Conservation (phyloP, 352 stramenopile species). For the Pythium rhizo-oryzae region DNA sequence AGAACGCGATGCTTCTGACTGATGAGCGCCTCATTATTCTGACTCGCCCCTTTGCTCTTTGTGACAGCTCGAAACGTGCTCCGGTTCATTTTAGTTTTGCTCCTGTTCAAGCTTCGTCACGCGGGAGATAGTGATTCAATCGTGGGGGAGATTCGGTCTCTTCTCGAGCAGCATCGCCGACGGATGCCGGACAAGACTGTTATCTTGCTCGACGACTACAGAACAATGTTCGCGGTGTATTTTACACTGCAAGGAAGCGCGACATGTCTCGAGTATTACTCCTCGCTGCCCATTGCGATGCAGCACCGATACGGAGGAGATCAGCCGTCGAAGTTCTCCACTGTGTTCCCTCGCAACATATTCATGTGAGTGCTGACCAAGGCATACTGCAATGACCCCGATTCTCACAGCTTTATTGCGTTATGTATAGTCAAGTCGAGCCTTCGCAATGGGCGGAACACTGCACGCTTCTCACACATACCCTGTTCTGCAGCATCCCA, state of each 20-base stretch:
- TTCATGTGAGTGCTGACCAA: slow-evolving; percentile 24
- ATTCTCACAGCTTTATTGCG: background rate
- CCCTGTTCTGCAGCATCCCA: slow-evolving; percentile 80
- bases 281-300: slow-evolving; percentile 19
- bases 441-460: slow-evolving; percentile 69
- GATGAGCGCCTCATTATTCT: background rate
- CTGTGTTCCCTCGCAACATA: slow-evolving; percentile 28
- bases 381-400: background rate
- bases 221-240: slow-evolving; percentile 49
- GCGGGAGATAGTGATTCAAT: background rate
- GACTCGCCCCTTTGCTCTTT: background rate
- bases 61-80: slow-evolving; percentile 33
- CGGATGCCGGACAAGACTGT: slow-evolving; percentile 30
- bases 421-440: slow-evolving; percentile 46
- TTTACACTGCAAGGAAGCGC: slow-evolving; percentile 48
- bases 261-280: slow-evolving; percentile 28
- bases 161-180: slow-evolving; percentile 38
- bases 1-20: background rate
- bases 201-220: slow-evolving; percentile 53
- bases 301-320: slow-evolving; percentile 21
- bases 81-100: slow-evolving; percentile 60
- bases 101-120: slow-evolving; percentile 54
- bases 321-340: slow-evolving; percentile 6
- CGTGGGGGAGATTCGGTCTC: slow-evolving; percentile 31
- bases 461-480: slow-evolving; percentile 80